Conservation (phyloP, 2,329 filamentous ascomycete species). For the Epicoccum sorghinum region DNA sequence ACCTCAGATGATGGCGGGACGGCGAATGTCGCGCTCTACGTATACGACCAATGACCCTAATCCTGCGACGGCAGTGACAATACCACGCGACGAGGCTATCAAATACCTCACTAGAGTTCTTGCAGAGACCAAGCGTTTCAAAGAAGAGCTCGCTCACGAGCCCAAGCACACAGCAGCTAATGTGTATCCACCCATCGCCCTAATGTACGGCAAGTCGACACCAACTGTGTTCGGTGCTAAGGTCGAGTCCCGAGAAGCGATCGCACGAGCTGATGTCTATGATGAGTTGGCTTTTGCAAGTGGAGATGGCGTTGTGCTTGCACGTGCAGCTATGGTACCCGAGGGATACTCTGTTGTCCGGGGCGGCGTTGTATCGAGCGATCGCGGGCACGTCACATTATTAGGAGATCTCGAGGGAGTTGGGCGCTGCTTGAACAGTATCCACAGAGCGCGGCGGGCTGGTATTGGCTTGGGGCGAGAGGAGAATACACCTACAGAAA, state of each 20-base stretch:
- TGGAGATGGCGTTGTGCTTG: slow-evolving; percentile 88
- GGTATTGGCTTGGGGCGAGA: slow-evolving; percentile 74
- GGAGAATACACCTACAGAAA: slow-evolving; percentile 61
- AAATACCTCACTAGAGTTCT: slow-evolving; percentile 79
- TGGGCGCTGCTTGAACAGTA: slow-evolving; percentile 72
- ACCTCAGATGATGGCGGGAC: slow-evolving; percentile 54
- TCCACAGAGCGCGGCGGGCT: slow-evolving; percentile 70
- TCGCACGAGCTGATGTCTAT: slow-evolving; percentile 78
- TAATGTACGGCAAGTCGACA: slow-evolving; percentile 85
- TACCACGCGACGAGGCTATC: slow-evolving; percentile 61
- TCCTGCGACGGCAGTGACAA: slow-evolving; percentile 54
- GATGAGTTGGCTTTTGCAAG: slow-evolving; percentile 85
- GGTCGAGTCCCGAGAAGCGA: slow-evolving; percentile 74
- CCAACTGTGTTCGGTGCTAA: slow-evolving; percentile 85
- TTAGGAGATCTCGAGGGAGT: slow-evolving; percentile 84
- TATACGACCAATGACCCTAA: slow-evolving; percentile 29
- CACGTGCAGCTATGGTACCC: slow-evolving; percentile 83
- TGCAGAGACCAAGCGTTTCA: slow-evolving; percentile 73
- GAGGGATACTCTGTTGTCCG: slow-evolving; percentile 75
- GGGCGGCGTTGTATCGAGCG: slow-evolving; percentile 77
- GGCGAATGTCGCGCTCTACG: slow-evolving; percentile 28
- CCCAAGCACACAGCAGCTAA: slow-evolving; percentile 68
- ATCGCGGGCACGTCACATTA: slow-evolving; percentile 85
- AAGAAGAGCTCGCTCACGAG: slow-evolving; percentile 71
- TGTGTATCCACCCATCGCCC: slow-evolving; percentile 77